Evolutionary conservation across 2,329 filamentous ascomycete species (phyloP).

Genomic region (Beauveria asiatica): DNA sequence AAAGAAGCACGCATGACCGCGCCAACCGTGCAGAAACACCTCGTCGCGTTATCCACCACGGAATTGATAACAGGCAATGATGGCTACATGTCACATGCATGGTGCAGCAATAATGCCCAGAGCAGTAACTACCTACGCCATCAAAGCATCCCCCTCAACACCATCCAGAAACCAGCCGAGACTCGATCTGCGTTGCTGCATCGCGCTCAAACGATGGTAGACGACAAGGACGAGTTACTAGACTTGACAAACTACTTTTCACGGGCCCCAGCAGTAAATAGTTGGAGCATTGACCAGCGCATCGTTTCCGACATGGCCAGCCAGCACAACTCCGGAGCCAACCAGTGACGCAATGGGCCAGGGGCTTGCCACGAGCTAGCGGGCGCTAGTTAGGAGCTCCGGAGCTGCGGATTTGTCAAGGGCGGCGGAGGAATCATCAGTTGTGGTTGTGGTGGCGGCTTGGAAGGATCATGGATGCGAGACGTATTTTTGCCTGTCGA

Average conservation of each 20-base stretch:
- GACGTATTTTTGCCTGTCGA: neutral
- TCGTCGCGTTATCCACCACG: too few species aligned
- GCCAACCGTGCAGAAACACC: too few species aligned
- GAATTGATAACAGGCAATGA: too few species aligned
- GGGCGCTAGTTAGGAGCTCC: too few species aligned
- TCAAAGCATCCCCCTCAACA: neutral
- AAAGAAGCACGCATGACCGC: too few species aligned
- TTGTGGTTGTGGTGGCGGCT: too few species aligned
- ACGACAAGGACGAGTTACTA: neutral
- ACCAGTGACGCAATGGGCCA: slow-evolving; percentile 18
- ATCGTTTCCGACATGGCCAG: neutral
- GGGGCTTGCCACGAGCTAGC: slow-evolving; percentile 12
- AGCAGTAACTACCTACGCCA: too few species aligned
- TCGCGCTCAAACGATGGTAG: neutral
- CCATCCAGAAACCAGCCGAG: neutral
- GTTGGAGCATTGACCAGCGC: neutral
- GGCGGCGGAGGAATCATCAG: too few species aligned
- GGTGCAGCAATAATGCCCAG: neutral
- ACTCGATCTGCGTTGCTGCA: neutral
- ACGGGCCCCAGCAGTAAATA: neutral
- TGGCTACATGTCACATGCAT: neutral
- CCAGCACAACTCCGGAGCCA: neutral
- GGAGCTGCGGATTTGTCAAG: too few species aligned
- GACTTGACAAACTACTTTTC: neutral
- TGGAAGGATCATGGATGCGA: too few species aligned